These are phyloP conservation scores for Fraxinus platypoda DNA, from an alignment of 305 asterid species.

Conservation along the genomic window DNA sequence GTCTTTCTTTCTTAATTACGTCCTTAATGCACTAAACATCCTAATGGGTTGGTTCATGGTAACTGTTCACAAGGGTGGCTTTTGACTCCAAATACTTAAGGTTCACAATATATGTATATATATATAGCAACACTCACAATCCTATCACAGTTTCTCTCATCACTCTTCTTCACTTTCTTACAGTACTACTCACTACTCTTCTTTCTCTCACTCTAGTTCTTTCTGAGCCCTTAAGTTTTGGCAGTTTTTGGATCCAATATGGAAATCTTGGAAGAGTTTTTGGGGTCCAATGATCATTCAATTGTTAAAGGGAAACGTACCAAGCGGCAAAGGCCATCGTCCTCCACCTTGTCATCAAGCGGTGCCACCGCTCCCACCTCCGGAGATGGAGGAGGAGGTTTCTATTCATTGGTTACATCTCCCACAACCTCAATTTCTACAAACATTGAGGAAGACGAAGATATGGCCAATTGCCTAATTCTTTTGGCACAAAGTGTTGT, in stretches of 20 bases:
- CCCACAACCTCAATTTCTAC: slow-evolving; percentile 40
- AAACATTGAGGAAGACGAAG: slow-evolving; percentile 62
- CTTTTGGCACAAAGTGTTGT: slow-evolving; percentile 54
- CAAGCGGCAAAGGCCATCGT: slow-evolving; percentile 54
- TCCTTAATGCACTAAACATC: background rate
- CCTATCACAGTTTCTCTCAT: slow-evolving; percentile 39
- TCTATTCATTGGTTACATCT: slow-evolving; percentile 25
- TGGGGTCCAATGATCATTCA: slow-evolving; percentile 40
- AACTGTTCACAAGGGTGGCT: slow-evolving; percentile 42
- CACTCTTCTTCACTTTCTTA: slow-evolving; percentile 39
- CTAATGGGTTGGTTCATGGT: slow-evolving; percentile 18
- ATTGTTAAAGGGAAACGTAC: slow-evolving; percentile 62
- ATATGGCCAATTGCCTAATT: slow-evolving; percentile 80
- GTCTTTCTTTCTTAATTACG: background rate
- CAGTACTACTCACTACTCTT: slow-evolving; percentile 25
- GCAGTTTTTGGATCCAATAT: slow-evolving; percentile 14
- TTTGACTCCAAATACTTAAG: slow-evolving; percentile 22
- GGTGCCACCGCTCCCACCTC: slow-evolving; percentile 20
- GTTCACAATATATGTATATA: background rate
- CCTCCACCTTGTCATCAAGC: slow-evolving; percentile 50
- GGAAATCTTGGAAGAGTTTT: slow-evolving; percentile 35
- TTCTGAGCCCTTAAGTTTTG: background rate
- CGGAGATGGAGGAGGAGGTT: slow-evolving; percentile 12
- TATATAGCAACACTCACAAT: slow-evolving; percentile 3
- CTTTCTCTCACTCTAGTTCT: background rate